Base-by-base conservation (phyloP, 2,329 filamentous ascomycete species). In the Chaetomiaceae sp. region DNA sequence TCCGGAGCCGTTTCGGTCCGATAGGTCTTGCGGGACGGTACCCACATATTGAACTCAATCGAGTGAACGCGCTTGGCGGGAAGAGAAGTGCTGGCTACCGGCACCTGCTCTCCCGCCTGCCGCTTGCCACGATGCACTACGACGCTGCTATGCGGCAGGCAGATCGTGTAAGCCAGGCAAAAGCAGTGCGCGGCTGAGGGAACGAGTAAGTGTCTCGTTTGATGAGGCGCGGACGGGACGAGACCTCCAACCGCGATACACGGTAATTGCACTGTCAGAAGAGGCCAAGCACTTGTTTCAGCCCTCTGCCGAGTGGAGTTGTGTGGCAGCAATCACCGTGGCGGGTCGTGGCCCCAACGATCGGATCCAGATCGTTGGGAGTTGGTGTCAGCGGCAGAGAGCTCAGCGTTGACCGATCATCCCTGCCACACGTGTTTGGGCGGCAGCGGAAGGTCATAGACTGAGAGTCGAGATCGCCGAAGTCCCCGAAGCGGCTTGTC, bases 1-100 rank as follows among this genome's bases (percentile, higher is more conserved):
- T 33, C 38, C 39, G 42, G 35, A 35, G 26, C 19, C 6, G 45
- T 40, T 41, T 52, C 47, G 45, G 47, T 37, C 47, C 47, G 47
- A 50, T 50, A 50, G 42, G 24, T 35, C 19, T 42, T 38, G 38
- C 42, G 35, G 38, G 39, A 45, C 29, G 30, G 14, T n/a, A 15
- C 26, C 24, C 44, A 45, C 36, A 38, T 12, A 26, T 19, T 29
- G 27, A 27, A 20, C 9, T 9, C 9, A 38, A 42, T n/a, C 17
- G 17, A 41, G 17, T 3, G 34, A 9, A 18, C 8, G 34, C 17
- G 18, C 29, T 20, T 20, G 34, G 12, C 15, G 9, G 22, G 30
- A 18, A 18, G 26, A 35, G 24, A 34, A 35, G 12, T n/a, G 29
- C 17, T 50, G 42, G 48, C 41, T 27, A 24, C 42, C 48, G 44